A percentile compares a stretch with the other conserved stretches of the same genome.
These are phyloP conservation scores for Aspergillus taichungensis DNA, from an alignment of 495 filamentous ascomycete species.

Conservation along the genomic window DNA sequence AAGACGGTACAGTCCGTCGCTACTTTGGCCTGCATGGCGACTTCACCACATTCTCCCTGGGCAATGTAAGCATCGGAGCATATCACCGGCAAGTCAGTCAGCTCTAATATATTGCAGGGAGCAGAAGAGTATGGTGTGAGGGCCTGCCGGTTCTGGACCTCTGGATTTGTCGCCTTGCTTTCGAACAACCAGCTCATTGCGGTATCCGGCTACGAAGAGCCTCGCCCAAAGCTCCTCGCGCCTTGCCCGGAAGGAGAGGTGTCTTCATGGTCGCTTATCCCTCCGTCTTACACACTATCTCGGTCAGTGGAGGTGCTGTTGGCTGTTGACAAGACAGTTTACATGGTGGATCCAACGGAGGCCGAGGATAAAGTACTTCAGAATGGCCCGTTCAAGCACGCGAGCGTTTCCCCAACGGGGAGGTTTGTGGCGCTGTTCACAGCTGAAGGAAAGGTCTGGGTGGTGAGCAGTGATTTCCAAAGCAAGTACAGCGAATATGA, in stretches of 20 bases:
- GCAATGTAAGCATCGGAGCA: conserved; percentile 48
- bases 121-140: conserved; percentile 80
- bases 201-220: conserved; percentile 84
- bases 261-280: conserved; percentile 81
- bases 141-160: conserved; percentile 82
- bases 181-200: conserved; percentile 81
- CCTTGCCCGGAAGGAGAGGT: conserved; percentile 69
- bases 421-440: conserved; percentile 82
- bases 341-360: conserved; percentile 77
- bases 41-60: conserved; percentile 92
- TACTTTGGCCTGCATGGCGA: conserved; percentile 90
- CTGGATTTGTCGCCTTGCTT: conserved; percentile 87
- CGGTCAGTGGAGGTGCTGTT: conserved; percentile 89
- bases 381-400: conserved; percentile 85
- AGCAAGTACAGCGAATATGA: conserved; percentile 87
- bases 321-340: conserved; percentile 76
- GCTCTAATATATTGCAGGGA: conserved; percentile 39
- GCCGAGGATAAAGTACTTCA: conserved; percentile 84
- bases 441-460: conserved; percentile 75
- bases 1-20: conserved; percentile 83
- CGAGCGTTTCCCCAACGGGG: conserved; percentile 83
- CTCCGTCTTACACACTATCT: conserved; percentile 85
- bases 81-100: not conserved
- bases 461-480: conserved; percentile 91
- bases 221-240: conserved; percentile 75